Evolutionary conservation across 345 rosid genomes (phyloP), one percentile per base, ranked within the genome.

Genomic region (Stellera chamaejasme): DNA sequence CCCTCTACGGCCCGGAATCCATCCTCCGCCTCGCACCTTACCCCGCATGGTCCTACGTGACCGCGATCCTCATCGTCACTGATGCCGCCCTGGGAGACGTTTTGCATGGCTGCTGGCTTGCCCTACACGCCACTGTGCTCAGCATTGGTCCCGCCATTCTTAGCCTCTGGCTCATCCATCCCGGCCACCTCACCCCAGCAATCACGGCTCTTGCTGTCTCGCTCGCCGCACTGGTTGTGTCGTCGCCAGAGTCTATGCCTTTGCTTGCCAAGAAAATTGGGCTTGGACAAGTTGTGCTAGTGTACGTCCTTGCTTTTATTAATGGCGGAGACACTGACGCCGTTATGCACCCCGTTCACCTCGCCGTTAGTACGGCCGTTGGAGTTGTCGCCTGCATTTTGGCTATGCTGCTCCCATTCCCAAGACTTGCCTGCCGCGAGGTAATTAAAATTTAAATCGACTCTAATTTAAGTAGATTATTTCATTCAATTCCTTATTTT

Each of bases 21-120:
- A 6, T 92, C 63, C 68, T 12, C 27, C 73, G 63, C 46, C 72
- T 67, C 43, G 72, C 82, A 7, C 74, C 83, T 27, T 77, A 88
- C 60, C 96, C 98, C 0, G 85, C 98, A 15, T 92, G 88, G 55
- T 79, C 96, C 52, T 92, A 88, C 64, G 95, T 88, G 45, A 68
- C 84, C 0, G 80, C 66, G 28, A 72, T 88, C 44, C 82, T 88
- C 25, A 58, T 88, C 27, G 64, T 75, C 51, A 80, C 87, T 2
- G 96, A 92, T 11, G 90, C 95, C 52, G 78, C 90, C 4, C 52
- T 88, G 15, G 98, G 98, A 0, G 96, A 88, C 68, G 58, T 88
- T 5, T 48, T 84, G 47, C 77, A 72, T 28, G 78, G 79, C 27
- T 85, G 92, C 67, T 92, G 95, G 98, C 66, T 84, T 41, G 80